Evolutionary conservation across 2,329 filamentous ascomycete genomes (phyloP).

Genomic region (Ceratocystis diversiconidia): DNA sequence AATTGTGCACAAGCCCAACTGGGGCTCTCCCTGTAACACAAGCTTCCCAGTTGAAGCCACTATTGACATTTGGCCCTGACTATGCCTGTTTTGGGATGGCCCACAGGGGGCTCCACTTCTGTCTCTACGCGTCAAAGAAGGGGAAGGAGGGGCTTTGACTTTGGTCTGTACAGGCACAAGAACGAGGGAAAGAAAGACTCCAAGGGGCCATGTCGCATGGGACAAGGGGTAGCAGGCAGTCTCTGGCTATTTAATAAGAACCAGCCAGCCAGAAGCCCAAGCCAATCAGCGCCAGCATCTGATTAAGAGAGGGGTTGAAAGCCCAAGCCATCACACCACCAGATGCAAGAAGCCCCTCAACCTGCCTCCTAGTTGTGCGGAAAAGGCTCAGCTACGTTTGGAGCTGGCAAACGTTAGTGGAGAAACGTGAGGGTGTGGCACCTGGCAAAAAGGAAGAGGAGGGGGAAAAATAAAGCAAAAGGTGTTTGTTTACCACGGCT

Average conservation of each 20-base stretch:
- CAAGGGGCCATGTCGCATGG: background rate
- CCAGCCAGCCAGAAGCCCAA: background rate
- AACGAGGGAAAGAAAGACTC: background rate
- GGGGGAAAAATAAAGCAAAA: background rate
- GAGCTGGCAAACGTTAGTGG: background rate
- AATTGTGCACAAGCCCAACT: conserved; percentile 1
- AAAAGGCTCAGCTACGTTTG: background rate
- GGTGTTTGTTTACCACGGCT: too few species aligned
- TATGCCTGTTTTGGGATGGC: background rate
- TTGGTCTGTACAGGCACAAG: background rate
- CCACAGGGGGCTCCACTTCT: background rate
- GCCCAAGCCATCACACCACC: background rate
- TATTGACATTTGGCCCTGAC: conserved; percentile 3
- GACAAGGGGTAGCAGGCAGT: background rate
- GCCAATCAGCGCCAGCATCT: background rate
- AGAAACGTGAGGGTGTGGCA: too few species aligned
- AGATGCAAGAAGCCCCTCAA: background rate
- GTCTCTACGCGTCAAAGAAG: conserved; percentile 6
- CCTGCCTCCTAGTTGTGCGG: background rate
- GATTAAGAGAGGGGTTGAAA: background rate
- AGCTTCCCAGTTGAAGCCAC: background rate
- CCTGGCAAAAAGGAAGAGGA: too few species aligned
- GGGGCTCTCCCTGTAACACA: background rate
- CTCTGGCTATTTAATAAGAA: background rate
- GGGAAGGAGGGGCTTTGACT: background rate